These are phyloP conservation scores for Achaetomiella virescens DNA, from an alignment of 495 filamentous ascomycete species.

Conservation along the genomic window DNA sequence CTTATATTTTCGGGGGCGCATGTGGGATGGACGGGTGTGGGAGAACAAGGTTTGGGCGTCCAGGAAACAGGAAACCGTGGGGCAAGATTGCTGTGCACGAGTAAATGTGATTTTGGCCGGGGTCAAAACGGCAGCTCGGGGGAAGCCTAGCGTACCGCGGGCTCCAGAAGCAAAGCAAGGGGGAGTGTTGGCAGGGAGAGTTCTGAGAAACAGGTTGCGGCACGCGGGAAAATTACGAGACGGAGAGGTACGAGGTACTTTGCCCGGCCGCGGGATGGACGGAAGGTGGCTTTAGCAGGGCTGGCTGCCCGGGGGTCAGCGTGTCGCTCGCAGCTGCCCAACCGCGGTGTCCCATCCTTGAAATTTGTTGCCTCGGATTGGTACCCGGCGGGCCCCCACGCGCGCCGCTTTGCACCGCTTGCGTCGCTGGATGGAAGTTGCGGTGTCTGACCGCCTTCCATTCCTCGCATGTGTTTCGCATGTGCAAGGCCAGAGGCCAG, in stretches of 20 bases:
- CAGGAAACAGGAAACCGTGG: constrained; percentile 29
- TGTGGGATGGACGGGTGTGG: constrained; percentile 4
- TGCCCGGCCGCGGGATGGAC: constrained; percentile 6
- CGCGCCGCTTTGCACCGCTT: constrained; percentile 9
- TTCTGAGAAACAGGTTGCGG: constrained; percentile 6
- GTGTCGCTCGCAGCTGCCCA: constrained; percentile 1
- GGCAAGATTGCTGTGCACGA: too few species aligned
- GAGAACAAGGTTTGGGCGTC: constrained; percentile 16
- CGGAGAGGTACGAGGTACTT: not conserved
- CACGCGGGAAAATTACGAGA: not conserved
- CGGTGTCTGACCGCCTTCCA: constrained; percentile 29
- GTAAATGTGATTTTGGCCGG: constrained; percentile 13
- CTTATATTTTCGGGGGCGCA: constrained; percentile 11
- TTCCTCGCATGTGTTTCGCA: constrained; percentile 9
- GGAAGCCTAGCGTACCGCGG: constrained; percentile 1
- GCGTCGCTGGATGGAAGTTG: constrained; percentile 17
- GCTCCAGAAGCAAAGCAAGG: constrained; percentile 13
- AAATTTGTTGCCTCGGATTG: constrained; percentile 20
- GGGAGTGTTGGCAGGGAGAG: constrained; percentile 12
- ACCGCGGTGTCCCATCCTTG: constrained; percentile 6
- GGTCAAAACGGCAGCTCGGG: constrained; percentile 2
- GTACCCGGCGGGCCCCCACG: constrained; percentile 21
- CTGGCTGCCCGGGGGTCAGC: not conserved
- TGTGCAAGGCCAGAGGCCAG: not conserved
- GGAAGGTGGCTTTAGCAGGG: not conserved